Conservation (phyloP, 768 basidiomycete genomes). For the Cystofilobasidium macerans region DNA sequence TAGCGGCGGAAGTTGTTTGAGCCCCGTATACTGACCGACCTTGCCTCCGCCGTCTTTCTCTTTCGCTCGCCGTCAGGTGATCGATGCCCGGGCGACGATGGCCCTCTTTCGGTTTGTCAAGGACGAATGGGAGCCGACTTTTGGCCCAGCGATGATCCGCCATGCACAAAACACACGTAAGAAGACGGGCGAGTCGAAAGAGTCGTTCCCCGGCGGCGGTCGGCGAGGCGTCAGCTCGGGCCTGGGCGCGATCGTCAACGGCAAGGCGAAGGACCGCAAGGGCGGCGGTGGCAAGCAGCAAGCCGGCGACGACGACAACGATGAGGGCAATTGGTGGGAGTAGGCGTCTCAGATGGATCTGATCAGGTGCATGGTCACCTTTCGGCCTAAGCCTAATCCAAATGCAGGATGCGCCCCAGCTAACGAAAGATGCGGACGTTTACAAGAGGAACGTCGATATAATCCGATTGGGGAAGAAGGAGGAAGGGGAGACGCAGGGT, state of each 20-base stretch:
- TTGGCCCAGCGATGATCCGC: slow-evolving; percentile 32
- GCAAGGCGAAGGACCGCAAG: slow-evolving; percentile 11
- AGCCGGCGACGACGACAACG: slow-evolving; percentile 42
- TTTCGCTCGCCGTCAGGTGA: slow-evolving; percentile 48
- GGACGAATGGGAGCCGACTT: slow-evolving; percentile 65
- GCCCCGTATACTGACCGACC: not conserved
- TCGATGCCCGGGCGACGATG: slow-evolving; percentile 90
- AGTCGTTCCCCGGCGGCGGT: slow-evolving; percentile 46
- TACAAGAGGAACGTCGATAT: no score
- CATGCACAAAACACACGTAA: slow-evolving; percentile 32
- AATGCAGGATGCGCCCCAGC: no score
- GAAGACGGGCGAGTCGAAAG: slow-evolving; percentile 17
- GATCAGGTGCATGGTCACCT: no score
- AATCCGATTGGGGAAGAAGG: no score
- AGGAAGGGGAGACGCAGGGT: no score
- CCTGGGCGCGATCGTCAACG: slow-evolving; percentile 30
- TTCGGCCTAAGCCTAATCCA: no score
- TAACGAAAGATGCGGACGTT: no score
- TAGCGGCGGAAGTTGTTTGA: not conserved
- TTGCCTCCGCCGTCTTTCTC: not conserved
- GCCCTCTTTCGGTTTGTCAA: slow-evolving; percentile 76
- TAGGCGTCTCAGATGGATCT: no score
- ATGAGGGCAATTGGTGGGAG: slow-evolving; percentile 27
- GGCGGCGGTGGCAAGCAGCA: not conserved
- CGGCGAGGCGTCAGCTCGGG: slow-evolving; percentile 50